These are phyloP conservation scores for Pichia sp. DNA, from an alignment of 1,139 yeast species.

Conservation along the genomic window DNA sequence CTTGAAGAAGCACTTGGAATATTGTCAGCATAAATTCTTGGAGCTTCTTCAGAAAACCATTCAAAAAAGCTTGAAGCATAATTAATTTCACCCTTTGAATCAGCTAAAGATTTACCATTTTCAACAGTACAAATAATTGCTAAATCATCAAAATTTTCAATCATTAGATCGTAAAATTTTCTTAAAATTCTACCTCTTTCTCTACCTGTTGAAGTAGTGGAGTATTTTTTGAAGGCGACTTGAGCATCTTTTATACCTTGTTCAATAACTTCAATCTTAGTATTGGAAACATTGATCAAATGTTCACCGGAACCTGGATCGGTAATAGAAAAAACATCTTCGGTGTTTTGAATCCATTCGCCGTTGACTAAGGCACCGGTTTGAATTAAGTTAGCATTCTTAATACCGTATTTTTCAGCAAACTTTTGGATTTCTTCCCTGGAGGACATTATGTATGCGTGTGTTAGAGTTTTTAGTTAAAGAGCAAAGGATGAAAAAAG, in stretches of 20 bases:
- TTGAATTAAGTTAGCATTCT: constrained; percentile 24
- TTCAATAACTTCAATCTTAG: constrained; percentile 52
- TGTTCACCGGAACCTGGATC: constrained; percentile 72
- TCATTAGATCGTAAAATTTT: constrained; percentile 57
- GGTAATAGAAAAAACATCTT: constrained; percentile 54
- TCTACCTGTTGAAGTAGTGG: constrained; percentile 51
- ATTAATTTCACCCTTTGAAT: constrained; percentile 70
- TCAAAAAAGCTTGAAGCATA: constrained; percentile 79
- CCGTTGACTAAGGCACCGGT: constrained; percentile 29
- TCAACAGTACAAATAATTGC: constrained; percentile 72
- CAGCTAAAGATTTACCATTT: constrained; percentile 78
- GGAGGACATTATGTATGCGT: constrained; percentile 28
- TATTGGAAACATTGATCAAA: constrained; percentile 54
- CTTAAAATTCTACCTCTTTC: constrained; percentile 64
- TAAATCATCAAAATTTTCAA: constrained; percentile 67
- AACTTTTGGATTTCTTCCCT: constrained; percentile 21
- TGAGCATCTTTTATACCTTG: constrained; percentile 60
- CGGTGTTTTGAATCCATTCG: constrained; percentile 21
- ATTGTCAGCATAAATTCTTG: constrained; percentile 67
- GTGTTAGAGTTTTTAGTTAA: too few species aligned
- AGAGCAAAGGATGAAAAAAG: not conserved
- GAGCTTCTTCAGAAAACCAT: constrained; percentile 92
- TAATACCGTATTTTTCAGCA: constrained; percentile 28
- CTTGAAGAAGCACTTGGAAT: constrained; percentile 57
- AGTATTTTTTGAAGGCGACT: constrained; percentile 54